Evolutionary conservation across 2,329 filamentous ascomycete species (phyloP).

Genomic region (Neofusicoccum cordaticola): DNA sequence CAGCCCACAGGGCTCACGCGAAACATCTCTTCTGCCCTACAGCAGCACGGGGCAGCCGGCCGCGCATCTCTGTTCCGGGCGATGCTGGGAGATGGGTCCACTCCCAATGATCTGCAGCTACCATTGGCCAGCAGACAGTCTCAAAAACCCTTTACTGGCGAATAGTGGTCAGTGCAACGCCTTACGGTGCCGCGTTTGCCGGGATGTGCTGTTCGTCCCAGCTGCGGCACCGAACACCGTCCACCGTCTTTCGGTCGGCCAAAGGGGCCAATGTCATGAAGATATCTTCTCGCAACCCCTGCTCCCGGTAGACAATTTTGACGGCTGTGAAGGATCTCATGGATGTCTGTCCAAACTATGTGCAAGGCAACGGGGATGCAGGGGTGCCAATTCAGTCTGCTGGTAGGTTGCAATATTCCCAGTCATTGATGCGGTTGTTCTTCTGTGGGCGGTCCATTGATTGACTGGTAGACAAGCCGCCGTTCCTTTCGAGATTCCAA

Average conservation of each 20-base stretch:
- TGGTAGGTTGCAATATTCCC: no score
- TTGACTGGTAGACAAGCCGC: neutral
- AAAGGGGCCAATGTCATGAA: neutral
- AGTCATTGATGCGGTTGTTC: no score
- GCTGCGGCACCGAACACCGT: neutral
- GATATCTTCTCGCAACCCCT: no score
- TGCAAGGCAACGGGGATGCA: neutral
- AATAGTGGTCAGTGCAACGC: constrained; percentile 4
- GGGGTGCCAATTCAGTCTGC: neutral
- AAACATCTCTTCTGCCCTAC: constrained; percentile 1
- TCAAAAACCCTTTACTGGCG: neutral
- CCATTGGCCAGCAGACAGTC: neutral
- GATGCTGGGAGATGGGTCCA: neutral
- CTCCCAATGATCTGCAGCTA: neutral
- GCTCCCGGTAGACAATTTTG: neutral
- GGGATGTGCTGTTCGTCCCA: constrained; percentile 2
- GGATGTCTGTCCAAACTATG: neutral
- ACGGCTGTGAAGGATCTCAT: neutral
- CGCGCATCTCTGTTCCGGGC: neutral
- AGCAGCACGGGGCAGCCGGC: neutral
- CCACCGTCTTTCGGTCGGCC: neutral
- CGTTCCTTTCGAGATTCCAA: neutral
- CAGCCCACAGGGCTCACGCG: neutral
- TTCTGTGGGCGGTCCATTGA: no score
- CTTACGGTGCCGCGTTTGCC: constrained; percentile 1